A percentile compares a stretch with the other conserved stretches of the same genome.
Conservation (phyloP, 768 basidiomycete species). For the Calocybe indica region DNA sequence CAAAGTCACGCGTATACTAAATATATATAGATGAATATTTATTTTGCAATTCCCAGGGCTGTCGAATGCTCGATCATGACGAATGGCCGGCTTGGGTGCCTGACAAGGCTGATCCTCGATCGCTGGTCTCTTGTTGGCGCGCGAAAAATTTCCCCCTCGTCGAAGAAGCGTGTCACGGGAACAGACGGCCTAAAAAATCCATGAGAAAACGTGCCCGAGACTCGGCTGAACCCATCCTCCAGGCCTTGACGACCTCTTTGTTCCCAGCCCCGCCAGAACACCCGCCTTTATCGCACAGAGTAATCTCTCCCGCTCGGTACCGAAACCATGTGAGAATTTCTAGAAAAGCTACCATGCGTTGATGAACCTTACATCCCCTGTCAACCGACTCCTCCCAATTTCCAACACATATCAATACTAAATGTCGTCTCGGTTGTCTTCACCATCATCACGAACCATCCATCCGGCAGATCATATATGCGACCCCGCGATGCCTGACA, state of each 20-base stretch:
- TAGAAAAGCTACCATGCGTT: slow-evolving; percentile 14
- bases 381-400: background rate
- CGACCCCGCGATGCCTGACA: background rate
- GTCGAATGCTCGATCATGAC: no score
- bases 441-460: background rate
- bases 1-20: no score
- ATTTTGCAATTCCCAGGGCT: no score
- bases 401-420: background rate
- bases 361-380: slow-evolving; percentile 16
- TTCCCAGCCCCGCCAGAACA: slow-evolving; percentile 9
- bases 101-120: no score
- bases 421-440: background rate
- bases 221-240: slow-evolving; percentile 20
- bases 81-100: no score
- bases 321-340: slow-evolving; percentile 16
- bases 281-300: slow-evolving; percentile 23
- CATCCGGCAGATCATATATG: background rate
- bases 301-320: slow-evolving; percentile 14
- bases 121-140: no score
- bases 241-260: slow-evolving; percentile 1
- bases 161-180: no score
- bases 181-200: background rate
- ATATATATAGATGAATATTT: no score
- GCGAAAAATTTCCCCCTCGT: no score
- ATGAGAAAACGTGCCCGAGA: slow-evolving; percentile 21